phyloP scores from a whole-genome alignment of 805 yeast species.

The Ogataea thermomethanolica region DNA sequence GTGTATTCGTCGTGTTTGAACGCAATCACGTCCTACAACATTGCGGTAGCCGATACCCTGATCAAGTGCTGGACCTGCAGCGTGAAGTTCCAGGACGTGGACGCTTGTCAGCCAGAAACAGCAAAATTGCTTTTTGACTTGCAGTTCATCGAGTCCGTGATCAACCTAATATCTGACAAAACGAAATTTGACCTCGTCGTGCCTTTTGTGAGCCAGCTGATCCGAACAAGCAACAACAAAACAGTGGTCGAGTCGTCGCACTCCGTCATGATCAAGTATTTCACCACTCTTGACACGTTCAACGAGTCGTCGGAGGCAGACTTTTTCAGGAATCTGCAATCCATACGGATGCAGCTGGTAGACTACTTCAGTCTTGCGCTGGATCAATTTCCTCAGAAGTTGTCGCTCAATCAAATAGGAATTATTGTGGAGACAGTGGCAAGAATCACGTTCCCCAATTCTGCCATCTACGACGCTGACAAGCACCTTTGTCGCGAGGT shows the following conservation, averaged over 20 bases:
- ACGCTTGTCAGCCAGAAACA: slow-evolving; percentile 30
- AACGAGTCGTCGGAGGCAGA: slow-evolving; percentile 15
- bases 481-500: slow-evolving; percentile 33
- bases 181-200: slow-evolving; percentile 28
- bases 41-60: slow-evolving; percentile 26
- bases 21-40: slow-evolving; percentile 31
- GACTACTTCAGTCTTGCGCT: slow-evolving; percentile 46
- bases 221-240: slow-evolving; percentile 20
- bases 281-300: slow-evolving; percentile 23
- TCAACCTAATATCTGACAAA: slow-evolving; percentile 34
- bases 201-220: slow-evolving; percentile 25
- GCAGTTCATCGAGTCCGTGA: slow-evolving; percentile 45
- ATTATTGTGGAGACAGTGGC: slow-evolving; percentile 58
- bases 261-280: slow-evolving; percentile 46
- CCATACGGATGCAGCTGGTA: slow-evolving; percentile 21
- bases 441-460: slow-evolving; percentile 38
- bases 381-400: slow-evolving; percentile 51
- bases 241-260: slow-evolving; percentile 59
- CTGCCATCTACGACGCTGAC: slow-evolving; percentile 31
- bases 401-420: slow-evolving; percentile 53
- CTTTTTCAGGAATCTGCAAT: slow-evolving; percentile 12
- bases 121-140: slow-evolving; percentile 44
- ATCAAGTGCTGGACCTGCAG: slow-evolving; percentile 30
- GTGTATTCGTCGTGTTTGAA: slow-evolving; percentile 51
- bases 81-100: slow-evolving; percentile 26